These are phyloP conservation scores for Aspergillus brasiliensis DNA, from an alignment of 2,329 filamentous ascomycete genomes.

Conservation along the genomic window DNA sequence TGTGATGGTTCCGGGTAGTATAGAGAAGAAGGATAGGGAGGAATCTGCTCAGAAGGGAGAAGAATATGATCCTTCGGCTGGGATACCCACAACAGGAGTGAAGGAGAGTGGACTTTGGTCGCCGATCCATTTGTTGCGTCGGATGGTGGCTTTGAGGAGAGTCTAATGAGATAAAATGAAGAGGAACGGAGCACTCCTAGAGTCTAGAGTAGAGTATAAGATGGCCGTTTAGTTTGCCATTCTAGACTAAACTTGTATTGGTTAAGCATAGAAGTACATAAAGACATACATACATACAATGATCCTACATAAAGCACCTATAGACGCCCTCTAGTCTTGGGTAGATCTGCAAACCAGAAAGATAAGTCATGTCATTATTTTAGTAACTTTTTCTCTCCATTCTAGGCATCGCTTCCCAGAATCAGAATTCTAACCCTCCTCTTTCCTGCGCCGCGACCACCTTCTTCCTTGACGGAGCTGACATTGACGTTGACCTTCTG, in stretches of 20 bases:
- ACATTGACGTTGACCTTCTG: constrained; percentile 88
- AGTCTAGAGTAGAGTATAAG: not conserved
- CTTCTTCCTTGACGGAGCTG: constrained; percentile 86
- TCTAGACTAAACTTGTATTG: not conserved
- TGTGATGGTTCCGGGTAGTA: not conserved
- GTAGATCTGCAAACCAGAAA: constrained; percentile 5
- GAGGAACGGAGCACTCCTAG: too few species aligned
- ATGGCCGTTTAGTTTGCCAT: not conserved
- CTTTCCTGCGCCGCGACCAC: constrained; percentile 77
- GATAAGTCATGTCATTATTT: constrained; percentile 4
- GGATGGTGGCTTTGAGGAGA: constrained; percentile 34
- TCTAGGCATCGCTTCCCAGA: constrained; percentile 29
- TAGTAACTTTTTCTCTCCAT: constrained; percentile 1
- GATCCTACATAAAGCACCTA: not conserved
- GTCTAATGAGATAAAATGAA: constrained; percentile 24
- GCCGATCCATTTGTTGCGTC: constrained; percentile 28
- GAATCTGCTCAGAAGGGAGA: not conserved
- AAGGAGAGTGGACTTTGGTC: constrained; percentile 26
- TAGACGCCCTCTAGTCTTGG: constrained; percentile 2
- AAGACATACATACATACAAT: constrained; percentile 1
- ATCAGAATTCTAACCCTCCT: constrained; percentile 60
- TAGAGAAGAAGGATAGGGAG: not conserved
- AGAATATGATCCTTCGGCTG: constrained; percentile 15
- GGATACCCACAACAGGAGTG: not conserved
- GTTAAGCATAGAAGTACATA: not conserved